These are phyloP conservation scores for Sclerotinia sclerotiorum DNA, from an alignment of 2,329 filamentous ascomycete genomes.

Conservation along the genomic window DNA sequence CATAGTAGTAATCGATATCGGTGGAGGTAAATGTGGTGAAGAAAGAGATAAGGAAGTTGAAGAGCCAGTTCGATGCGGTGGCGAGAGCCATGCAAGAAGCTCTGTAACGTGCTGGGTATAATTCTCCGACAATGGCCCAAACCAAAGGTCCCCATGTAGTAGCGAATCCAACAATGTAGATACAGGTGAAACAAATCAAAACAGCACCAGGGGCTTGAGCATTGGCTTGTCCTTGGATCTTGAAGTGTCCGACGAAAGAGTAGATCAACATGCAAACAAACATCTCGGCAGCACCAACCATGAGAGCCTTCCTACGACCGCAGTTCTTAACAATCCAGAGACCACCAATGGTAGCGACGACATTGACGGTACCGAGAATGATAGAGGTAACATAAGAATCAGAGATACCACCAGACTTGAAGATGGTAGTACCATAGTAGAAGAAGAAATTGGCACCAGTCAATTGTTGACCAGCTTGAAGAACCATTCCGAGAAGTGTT, in stretches of 20 bases:
- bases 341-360: conserved; percentile 63
- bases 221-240: conserved; percentile 44
- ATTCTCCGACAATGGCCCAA: conserved; percentile 65
- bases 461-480: conserved; percentile 67
- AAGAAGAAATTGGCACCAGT: conserved; percentile 70
- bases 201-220: conserved; percentile 54
- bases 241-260: conserved; percentile 51
- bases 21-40: conserved; percentile 76
- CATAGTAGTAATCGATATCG: conserved; percentile 62
- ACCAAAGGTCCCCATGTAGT: conserved; percentile 70
- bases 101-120: conserved; percentile 64
- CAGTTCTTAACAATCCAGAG: conserved; percentile 65
- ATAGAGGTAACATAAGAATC: conserved; percentile 69
- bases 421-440: conserved; percentile 65
- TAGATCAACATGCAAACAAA: conserved; percentile 59
- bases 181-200: conserved; percentile 67
- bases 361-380: conserved; percentile 67
- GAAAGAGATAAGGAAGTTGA: conserved; percentile 71
- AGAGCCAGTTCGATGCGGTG: conserved; percentile 64
- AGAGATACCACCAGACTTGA: conserved; percentile 61
- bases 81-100: conserved; percentile 60
- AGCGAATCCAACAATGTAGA: conserved; percentile 64
- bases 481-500: conserved; percentile 58
- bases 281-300: conserved; percentile 63
- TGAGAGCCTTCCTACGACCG: conserved; percentile 62